phyloP scores from a whole-genome alignment of 345 rosid genomes.

The Salix caprea region DNA sequence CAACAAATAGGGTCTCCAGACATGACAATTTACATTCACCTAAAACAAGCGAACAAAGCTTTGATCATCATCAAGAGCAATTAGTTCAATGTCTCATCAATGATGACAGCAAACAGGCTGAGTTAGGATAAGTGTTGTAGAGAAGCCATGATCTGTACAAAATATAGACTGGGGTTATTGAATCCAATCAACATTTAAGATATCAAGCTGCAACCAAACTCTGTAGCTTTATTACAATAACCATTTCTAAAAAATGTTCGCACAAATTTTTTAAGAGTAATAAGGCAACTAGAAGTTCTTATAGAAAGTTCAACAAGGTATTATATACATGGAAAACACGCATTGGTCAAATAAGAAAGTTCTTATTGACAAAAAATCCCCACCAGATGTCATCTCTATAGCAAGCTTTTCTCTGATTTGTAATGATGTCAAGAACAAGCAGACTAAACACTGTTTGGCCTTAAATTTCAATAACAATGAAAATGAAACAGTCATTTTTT shows the following conservation, averaged over 20 bases:
- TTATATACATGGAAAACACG: background rate
- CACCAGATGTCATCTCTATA: background rate
- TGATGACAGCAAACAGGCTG: background rate
- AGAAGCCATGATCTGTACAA: background rate
- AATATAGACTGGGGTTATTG: background rate
- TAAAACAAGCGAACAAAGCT: slow-evolving; percentile 23
- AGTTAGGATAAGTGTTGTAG: background rate
- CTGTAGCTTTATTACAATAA: background rate
- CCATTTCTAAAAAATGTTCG: background rate
- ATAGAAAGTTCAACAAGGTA: background rate
- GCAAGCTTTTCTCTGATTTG: background rate
- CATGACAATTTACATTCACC: slow-evolving; percentile 62
- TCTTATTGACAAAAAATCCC: background rate
- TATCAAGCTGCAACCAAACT: background rate
- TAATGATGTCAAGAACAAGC: background rate
- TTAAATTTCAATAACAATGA: background rate
- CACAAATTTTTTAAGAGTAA: background rate
- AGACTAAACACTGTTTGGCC: background rate
- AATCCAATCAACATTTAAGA: background rate
- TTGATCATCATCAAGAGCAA: background rate
- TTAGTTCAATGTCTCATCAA: background rate
- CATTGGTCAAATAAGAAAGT: background rate
- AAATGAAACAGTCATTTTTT: background rate
- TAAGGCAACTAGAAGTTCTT: background rate
- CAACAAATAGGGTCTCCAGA: slow-evolving; percentile 54